Percentiles rank a stretch among this genome's conserved stretches.
phyloP scores from a whole-genome alignment of 2,329 filamentous ascomycete species.

The Ophiocordyceps camponoti-floridani region DNA sequence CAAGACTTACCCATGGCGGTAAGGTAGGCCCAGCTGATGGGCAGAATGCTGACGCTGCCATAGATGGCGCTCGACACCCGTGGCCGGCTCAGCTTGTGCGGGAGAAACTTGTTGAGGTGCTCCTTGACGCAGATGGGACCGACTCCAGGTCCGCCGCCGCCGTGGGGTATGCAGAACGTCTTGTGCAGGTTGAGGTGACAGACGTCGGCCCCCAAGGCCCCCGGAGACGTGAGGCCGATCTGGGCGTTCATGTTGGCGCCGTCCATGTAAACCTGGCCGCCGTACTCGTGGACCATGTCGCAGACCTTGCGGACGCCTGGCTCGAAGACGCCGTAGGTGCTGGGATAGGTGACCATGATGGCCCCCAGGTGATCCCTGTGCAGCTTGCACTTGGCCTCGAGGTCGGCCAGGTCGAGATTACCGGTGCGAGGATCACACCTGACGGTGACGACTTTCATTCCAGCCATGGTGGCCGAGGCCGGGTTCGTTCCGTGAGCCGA shows the following conservation, averaged over 20 bases:
- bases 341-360: constrained; percentile 95
- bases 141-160: constrained; percentile 82
- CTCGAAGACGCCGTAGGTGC: constrained; percentile 90
- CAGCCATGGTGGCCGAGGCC: constrained; percentile 86
- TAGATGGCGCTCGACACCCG: constrained; percentile 69
- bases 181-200: constrained; percentile 97
- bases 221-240: constrained; percentile 85
- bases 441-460: constrained; percentile 82
- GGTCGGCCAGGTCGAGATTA: constrained; percentile 73
- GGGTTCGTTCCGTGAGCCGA: constrained; percentile 95
- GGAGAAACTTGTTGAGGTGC: constrained; percentile 57
- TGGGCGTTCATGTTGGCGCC: constrained; percentile 98
- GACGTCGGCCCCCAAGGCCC: constrained; percentile 88
- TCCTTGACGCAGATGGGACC: constrained; percentile 84
- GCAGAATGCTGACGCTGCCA: constrained; percentile 80
- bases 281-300: constrained; percentile 67
- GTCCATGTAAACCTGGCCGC: constrained; percentile 96
- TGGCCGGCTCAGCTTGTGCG: constrained; percentile 17
- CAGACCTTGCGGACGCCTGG: constrained; percentile 74
- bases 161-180: constrained; percentile 96
- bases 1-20: constrained; percentile 63
- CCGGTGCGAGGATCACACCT: constrained; percentile 80
- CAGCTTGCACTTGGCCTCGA: constrained; percentile 78
- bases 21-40: constrained; percentile 92
- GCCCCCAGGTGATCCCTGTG: constrained; percentile 71